Percentiles rank a stretch among this genome's conserved stretches.
phyloP scores from a whole-genome alignment of 2,329 filamentous ascomycete genomes.

The Microdochium paspali region DNA sequence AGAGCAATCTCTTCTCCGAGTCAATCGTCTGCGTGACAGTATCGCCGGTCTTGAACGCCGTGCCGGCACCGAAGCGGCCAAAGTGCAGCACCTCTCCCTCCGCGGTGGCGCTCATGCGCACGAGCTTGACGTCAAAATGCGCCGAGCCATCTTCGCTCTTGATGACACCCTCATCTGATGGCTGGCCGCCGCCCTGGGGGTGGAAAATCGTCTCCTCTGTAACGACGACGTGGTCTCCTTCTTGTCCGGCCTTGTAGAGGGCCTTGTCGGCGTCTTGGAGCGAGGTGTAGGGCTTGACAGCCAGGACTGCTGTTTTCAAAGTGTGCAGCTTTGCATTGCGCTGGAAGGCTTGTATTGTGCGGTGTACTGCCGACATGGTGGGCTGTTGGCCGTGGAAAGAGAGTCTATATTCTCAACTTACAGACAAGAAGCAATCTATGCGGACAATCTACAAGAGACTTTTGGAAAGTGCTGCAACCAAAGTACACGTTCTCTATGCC shows the following conservation, averaged over 20 bases:
- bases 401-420: too few species aligned
- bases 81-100: constrained; percentile 56
- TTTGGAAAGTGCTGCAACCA: too few species aligned
- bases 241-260: constrained; percentile 48
- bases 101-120: constrained; percentile 41
- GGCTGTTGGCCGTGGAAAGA: too few species aligned
- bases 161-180: constrained; percentile 56
- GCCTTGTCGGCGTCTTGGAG: constrained; percentile 40
- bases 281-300: constrained; percentile 35
- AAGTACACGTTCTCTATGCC: too few species aligned
- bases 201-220: constrained; percentile 65
- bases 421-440: too few species aligned
- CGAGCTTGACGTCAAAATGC: constrained; percentile 43
- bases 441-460: too few species aligned
- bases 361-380: neutral
- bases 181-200: constrained; percentile 66
- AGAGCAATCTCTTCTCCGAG: constrained; percentile 46
- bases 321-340: constrained; percentile 30
- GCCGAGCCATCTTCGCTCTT: constrained; percentile 13
- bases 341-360: constrained; percentile 20
- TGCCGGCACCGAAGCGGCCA: constrained; percentile 37
- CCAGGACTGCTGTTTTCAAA: constrained; percentile 32
- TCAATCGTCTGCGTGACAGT: constrained; percentile 50
- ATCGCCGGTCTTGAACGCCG: constrained; percentile 29
- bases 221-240: constrained; percentile 45